phyloP scores from a whole-genome alignment of 768 basidiomycete genomes.

The Lactarius indigo region DNA sequence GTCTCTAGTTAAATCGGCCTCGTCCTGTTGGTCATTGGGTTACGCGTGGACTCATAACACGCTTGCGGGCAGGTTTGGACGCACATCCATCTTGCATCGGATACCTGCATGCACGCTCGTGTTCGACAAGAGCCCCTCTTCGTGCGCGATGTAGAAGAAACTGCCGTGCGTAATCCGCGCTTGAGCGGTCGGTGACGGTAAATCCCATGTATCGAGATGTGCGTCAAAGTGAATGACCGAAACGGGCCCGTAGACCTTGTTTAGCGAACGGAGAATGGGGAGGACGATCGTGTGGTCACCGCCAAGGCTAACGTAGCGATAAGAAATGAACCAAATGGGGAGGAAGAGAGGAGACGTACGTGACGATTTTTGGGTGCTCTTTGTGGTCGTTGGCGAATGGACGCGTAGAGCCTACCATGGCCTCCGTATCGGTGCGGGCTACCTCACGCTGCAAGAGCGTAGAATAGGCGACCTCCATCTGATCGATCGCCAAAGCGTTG shows the following conservation, averaged over 20 bases:
- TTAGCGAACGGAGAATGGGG: constrained; percentile 76
- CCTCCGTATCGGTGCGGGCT: constrained; percentile 21
- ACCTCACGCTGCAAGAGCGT: constrained; percentile 63
- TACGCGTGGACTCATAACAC: not conserved
- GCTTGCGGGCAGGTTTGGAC: constrained; percentile 21
- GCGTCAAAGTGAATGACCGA: constrained; percentile 84
- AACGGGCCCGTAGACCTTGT: constrained; percentile 77
- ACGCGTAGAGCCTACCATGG: constrained; percentile 29
- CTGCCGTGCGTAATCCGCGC: constrained; percentile 79
- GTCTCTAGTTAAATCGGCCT: constrained; percentile 65
- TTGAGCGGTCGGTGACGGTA: constrained; percentile 41
- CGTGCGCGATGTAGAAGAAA: constrained; percentile 76
- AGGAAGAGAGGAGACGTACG: constrained; percentile 31
- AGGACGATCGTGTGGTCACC: constrained; percentile 90
- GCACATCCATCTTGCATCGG: constrained; percentile 64
- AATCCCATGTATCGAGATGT: constrained; percentile 63
- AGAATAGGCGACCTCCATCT: constrained; percentile 83
- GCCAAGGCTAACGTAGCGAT: constrained; percentile 41
- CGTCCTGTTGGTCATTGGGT: constrained; percentile 40
- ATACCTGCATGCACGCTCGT: constrained; percentile 83
- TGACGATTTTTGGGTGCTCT: constrained; percentile 73
- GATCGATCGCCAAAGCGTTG: constrained; percentile 77
- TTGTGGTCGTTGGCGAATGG: constrained; percentile 51
- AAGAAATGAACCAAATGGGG: not conserved
- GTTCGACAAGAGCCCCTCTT: constrained; percentile 73